Conservation (phyloP, 2,329 filamentous ascomycete species). For the Pyrenophora seminiperda region DNA sequence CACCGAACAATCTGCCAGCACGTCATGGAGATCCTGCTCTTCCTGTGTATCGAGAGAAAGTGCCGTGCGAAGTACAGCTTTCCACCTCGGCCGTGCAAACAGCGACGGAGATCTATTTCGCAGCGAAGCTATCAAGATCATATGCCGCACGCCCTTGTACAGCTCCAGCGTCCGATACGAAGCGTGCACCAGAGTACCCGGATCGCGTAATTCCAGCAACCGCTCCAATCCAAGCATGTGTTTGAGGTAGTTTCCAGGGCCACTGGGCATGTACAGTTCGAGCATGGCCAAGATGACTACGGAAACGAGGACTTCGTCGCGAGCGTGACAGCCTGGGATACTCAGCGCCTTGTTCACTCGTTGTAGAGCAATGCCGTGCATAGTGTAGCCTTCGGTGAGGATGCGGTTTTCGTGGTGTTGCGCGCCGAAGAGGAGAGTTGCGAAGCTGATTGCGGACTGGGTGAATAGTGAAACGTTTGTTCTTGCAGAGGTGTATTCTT, state of each 20-base stretch:
- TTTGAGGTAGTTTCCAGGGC: slow-evolving; percentile 29
- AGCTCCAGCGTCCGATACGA: slow-evolving; percentile 23
- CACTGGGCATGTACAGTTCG: slow-evolving; percentile 34
- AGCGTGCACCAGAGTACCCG: slow-evolving; percentile 4
- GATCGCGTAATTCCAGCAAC: slow-evolving; percentile 32
- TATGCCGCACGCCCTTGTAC: slow-evolving; percentile 30
- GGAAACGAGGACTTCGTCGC: slow-evolving; percentile 35
- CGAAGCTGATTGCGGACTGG: slow-evolving; percentile 32
- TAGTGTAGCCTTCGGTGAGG: slow-evolving; percentile 23
- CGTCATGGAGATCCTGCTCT: slow-evolving; percentile 35
- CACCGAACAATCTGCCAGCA: slow-evolving; percentile 38
- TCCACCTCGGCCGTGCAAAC: slow-evolving; percentile 35
- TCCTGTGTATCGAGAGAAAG: slow-evolving; percentile 20
- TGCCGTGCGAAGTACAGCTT: slow-evolving; percentile 18
- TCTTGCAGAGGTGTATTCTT: neutral
- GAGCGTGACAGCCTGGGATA: slow-evolving; percentile 22
- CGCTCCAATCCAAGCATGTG: slow-evolving; percentile 38
- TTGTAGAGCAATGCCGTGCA: slow-evolving; percentile 32
- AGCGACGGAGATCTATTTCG: slow-evolving; percentile 29
- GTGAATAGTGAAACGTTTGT: slow-evolving; percentile 18
- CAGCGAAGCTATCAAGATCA: slow-evolving; percentile 32
- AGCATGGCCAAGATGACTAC: slow-evolving; percentile 34
- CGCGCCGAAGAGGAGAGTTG: slow-evolving; percentile 34
- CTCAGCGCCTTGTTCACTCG: slow-evolving; percentile 33
- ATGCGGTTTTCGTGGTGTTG: slow-evolving; percentile 25